Evolutionary conservation across 2,329 filamentous ascomycete genomes (phyloP).

Genomic region (Neoscytalidium dimidiatum): DNA sequence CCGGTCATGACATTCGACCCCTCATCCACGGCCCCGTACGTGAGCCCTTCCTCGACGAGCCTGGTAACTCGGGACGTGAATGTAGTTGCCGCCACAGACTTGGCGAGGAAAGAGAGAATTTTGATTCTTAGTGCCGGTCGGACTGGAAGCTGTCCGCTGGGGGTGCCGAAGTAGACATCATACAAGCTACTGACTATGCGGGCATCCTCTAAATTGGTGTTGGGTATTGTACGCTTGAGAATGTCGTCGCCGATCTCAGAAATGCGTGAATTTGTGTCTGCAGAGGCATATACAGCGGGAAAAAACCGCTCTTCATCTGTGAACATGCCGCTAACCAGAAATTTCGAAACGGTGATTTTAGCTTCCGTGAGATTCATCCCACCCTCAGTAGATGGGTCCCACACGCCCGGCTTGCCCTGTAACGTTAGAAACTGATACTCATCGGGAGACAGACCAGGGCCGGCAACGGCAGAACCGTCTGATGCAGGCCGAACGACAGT

Average conservation of each 20-base stretch:
- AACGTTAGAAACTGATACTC: conserved; percentile 71
- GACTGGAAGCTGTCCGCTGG: conserved; percentile 29
- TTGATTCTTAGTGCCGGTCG: conserved; percentile 75
- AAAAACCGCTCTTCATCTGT: conserved; percentile 80
- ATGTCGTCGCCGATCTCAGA: conserved; percentile 86
- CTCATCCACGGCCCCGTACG: conserved; percentile 23
- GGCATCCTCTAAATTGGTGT: conserved; percentile 71
- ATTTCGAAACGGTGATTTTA: conserved; percentile 67
- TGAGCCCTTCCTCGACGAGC: conserved; percentile 61
- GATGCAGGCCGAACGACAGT: conserved; percentile 39
- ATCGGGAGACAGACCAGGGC: conserved; percentile 63
- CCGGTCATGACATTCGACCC: conserved; percentile 36
- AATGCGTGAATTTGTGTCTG: conserved; percentile 78
- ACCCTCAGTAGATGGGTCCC: conserved; percentile 61
- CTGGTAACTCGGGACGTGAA: conserved; percentile 68
- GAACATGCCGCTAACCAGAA: conserved; percentile 85
- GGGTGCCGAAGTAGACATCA: conserved; percentile 64
- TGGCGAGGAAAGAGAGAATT: conserved; percentile 74
- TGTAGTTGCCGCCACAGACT: conserved; percentile 71
- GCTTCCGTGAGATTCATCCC: conserved; percentile 69
- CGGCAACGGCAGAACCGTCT: conserved; percentile 40
- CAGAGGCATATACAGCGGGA: conserved; percentile 79
- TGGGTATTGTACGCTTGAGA: conserved; percentile 71
- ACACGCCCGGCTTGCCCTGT: conserved; percentile 68
- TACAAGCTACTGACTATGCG: conserved; percentile 67